A percentile compares a stretch with the other conserved stretches of the same genome.
Evolutionary conservation across 148 eudicot genomes (phyloP).

Genomic region (Diospyros lotus): DNA sequence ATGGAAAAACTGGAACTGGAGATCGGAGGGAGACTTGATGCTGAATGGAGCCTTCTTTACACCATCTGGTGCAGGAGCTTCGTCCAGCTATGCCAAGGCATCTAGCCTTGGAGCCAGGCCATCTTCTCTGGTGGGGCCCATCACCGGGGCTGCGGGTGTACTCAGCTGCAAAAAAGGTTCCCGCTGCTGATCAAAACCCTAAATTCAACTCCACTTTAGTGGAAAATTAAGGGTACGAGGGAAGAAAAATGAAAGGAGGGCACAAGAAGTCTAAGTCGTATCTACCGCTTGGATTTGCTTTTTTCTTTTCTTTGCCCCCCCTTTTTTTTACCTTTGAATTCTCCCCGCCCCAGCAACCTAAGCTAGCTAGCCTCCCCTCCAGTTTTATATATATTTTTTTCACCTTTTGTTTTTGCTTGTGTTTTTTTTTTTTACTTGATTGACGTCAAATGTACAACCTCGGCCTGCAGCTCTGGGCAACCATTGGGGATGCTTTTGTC

Average conservation of each 20-base stretch:
- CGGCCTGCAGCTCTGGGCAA: constrained; percentile 39
- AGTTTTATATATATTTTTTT: background rate
- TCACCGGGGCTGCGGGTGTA: constrained; percentile 48
- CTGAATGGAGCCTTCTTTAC: constrained; percentile 64
- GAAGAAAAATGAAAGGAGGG: constrained; percentile 10
- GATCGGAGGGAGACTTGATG: constrained; percentile 63
- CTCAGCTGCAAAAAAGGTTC: constrained; percentile 59
- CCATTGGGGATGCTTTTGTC: constrained; percentile 15
- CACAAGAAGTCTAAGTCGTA: constrained; percentile 10
- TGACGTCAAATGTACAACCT: constrained; percentile 31
- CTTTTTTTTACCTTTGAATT: background rate
- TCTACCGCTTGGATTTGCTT: background rate
- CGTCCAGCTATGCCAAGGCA: constrained; percentile 59
- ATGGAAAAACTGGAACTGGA: constrained; percentile 76
- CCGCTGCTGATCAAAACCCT: constrained; percentile 34
- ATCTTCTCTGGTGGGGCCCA: constrained; percentile 39
- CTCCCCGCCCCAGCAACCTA: too few relatives aligned
- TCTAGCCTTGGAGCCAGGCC: constrained; percentile 70
- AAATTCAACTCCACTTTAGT: background rate
- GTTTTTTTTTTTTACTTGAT: background rate
- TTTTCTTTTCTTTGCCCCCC: background rate
- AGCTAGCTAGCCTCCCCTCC: constrained; percentile 8
- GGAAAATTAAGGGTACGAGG: background rate
- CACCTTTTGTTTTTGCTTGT: constrained; percentile 9
- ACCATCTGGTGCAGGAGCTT: constrained; percentile 56